phyloP scores from a whole-genome alignment of 2,329 filamentous ascomycete species.

The Fusarium begoniae region DNA sequence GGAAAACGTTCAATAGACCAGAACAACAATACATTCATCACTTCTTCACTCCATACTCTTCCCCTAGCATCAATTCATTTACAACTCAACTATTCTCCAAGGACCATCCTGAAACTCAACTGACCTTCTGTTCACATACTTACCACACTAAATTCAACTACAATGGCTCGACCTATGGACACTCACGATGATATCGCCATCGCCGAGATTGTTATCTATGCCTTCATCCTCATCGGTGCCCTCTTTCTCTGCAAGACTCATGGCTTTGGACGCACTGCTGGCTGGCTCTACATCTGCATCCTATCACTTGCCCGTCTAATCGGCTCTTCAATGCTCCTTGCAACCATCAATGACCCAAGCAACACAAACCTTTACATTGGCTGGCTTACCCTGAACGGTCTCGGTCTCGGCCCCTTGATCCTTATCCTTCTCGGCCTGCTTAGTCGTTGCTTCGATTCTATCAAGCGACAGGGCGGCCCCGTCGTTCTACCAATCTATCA shows the following conservation, averaged over 20 bases:
- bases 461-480: conserved; percentile 50
- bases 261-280: conserved; percentile 66
- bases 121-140: background rate
- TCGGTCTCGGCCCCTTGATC: conserved; percentile 58
- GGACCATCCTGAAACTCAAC: background rate
- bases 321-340: conserved; percentile 56
- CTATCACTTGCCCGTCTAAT: conserved; percentile 67
- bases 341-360: conserved; percentile 59
- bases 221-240: conserved; percentile 41
- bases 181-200: conserved; percentile 47
- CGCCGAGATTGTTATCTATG: conserved; percentile 45
- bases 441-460: conserved; percentile 55
- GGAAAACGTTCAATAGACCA: background rate
- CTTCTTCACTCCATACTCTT: background rate
- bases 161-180: conserved; percentile 39
- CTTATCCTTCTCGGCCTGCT: conserved; percentile 50
- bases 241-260: conserved; percentile 56
- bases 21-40: background rate
- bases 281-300: conserved; percentile 69
- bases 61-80: background rate
- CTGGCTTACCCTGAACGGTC: conserved; percentile 45
- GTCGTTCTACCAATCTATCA: conserved; percentile 44
- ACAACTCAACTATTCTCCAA: background rate
- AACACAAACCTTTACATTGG: conserved; percentile 49
- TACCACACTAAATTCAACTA: background rate